Percentiles rank a stretch among this genome's conserved stretches.
phyloP scores from a whole-genome alignment of 495 filamentous ascomycete genomes.

The Penicillium crystallinum region DNA sequence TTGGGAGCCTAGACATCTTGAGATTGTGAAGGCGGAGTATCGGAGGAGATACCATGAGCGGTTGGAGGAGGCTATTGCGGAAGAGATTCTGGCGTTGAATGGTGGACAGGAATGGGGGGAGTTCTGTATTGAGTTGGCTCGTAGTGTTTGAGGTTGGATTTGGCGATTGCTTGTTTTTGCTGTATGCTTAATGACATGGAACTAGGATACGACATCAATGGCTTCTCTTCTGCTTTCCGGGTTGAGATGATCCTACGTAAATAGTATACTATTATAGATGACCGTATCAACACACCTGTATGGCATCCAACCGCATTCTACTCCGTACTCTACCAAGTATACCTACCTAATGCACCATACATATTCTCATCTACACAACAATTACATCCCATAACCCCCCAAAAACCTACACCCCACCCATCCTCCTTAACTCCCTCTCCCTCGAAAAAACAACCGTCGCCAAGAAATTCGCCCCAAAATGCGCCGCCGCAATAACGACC shows the following conservation, averaged over 20 bases:
- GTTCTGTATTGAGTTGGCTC: conserved; percentile 54
- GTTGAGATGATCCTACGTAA: not conserved
- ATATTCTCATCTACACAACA: no score
- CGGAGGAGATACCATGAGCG: conserved; percentile 65
- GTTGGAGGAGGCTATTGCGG: conserved; percentile 56
- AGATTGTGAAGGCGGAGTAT: conserved; percentile 64
- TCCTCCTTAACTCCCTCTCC: not conserved
- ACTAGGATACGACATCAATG: not conserved
- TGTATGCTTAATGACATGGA: not conserved
- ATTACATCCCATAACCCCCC: no score
- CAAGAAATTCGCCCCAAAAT: conserved; percentile 1
- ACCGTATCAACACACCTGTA: no score
- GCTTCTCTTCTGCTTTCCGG: not conserved
- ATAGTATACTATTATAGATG: no score
- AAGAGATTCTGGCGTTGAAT: conserved; percentile 38
- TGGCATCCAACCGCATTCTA: no score
- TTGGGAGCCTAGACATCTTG: conserved; percentile 76
- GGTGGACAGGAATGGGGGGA: conserved; percentile 49
- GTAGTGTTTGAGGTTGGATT: conserved; percentile 20
- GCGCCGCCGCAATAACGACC: not conserved
- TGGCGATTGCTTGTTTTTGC: no score
- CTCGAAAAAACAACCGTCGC: not conserved
- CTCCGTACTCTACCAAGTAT: no score
- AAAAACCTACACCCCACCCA: not conserved
- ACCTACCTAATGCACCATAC: no score